These are phyloP conservation scores for Madurella mycetomatis DNA, from an alignment of 2,329 filamentous ascomycete genomes.

Conservation along the genomic window DNA sequence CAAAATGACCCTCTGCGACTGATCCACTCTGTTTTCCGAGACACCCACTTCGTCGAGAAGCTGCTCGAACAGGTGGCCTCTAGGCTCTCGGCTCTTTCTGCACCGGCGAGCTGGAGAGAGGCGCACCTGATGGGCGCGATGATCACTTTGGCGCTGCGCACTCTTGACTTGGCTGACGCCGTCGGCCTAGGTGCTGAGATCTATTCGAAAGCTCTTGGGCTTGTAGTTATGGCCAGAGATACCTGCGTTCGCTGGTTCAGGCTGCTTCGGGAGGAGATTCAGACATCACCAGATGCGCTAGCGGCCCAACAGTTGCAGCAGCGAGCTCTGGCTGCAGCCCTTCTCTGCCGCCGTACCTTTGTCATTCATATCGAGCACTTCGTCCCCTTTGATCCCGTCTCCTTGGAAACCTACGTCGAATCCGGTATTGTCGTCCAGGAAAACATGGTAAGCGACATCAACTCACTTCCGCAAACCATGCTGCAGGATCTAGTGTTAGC, in stretches of 20 bases:
- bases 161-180: conserved; percentile 24
- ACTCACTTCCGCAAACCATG: conserved; percentile 4
- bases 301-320: conserved; percentile 13
- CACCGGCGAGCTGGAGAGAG: conserved; percentile 57
- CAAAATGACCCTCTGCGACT: conserved; percentile 36
- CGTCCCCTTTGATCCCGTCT: conserved; percentile 24
- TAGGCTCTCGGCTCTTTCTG: conserved; percentile 40
- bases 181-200: conserved; percentile 6
- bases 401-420: conserved; percentile 40
- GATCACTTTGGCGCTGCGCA: conserved; percentile 46
- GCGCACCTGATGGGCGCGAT: conserved; percentile 53
- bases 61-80: conserved; percentile 44
- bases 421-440: conserved; percentile 29
- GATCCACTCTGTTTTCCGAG: conserved; percentile 46
- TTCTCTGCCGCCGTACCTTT: conserved; percentile 39
- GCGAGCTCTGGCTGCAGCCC: conserved; percentile 15
- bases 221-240: conserved; percentile 7
- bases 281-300: conserved; percentile 2
- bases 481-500: conserved; percentile 6
- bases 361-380: conserved; percentile 23
- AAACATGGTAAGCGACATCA: conserved; percentile 10
- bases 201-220: conserved; percentile 17
- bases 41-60: conserved; percentile 45
- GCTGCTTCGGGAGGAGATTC: conserved; percentile 13
- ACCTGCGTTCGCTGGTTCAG: conserved; percentile 14